Percentiles rank a stretch among this genome's conserved stretches.
phyloP scores from a whole-genome alignment of 1,139 yeast genomes.

The Candida sojae region DNA sequence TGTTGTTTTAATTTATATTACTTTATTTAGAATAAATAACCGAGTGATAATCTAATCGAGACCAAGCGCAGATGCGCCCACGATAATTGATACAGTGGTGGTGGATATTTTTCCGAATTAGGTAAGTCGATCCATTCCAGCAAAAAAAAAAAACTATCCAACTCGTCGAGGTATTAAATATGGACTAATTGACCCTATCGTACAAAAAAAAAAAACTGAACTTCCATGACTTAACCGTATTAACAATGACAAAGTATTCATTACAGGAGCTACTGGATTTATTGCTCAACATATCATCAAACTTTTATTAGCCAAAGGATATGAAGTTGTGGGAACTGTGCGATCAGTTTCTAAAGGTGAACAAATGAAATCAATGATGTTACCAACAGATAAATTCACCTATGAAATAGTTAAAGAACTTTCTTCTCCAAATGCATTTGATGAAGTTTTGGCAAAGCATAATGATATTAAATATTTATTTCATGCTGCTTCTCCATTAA shows the following conservation, averaged over 20 bases:
- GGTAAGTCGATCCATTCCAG: no score
- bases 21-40: no score
- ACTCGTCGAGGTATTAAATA: no score
- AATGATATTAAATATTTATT: slow-evolving; percentile 27
- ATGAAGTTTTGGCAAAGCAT: slow-evolving; percentile 29
- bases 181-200: no score
- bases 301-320: slow-evolving; percentile 37
- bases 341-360: slow-evolving; percentile 58
- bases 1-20: no score
- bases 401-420: slow-evolving; percentile 41
- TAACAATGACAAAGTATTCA: slow-evolving; percentile 38
- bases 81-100: no score
- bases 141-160: no score
- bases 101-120: no score
- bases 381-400: slow-evolving; percentile 21
- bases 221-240: no score
- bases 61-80: no score
- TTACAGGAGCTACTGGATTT: slow-evolving; percentile 64
- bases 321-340: slow-evolving; percentile 63
- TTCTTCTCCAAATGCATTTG: slow-evolving; percentile 32
- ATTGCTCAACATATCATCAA: slow-evolving; percentile 54
- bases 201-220: no score
- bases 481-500: slow-evolving; percentile 39
- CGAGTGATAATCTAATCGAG: no score
- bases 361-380: slow-evolving; percentile 22